Percentiles rank a stretch among this genome's conserved stretches.
These are phyloP conservation scores for Pulveroboletus ravenelii DNA, from an alignment of 768 basidiomycete species.

Conservation along the genomic window DNA sequence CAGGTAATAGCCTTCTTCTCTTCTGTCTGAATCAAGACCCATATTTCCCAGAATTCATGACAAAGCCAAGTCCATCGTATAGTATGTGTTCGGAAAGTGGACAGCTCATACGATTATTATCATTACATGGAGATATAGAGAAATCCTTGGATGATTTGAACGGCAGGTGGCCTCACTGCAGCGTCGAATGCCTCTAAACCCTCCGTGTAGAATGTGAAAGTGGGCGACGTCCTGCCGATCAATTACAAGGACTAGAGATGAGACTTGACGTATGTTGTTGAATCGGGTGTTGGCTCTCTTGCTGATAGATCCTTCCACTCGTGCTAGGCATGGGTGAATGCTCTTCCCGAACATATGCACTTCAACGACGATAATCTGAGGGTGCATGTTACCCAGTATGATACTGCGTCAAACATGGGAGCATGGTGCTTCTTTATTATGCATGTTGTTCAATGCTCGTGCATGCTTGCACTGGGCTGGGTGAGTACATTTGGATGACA, in stretches of 20 bases:
- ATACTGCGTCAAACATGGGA: slow-evolving; percentile 71
- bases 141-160: slow-evolving; percentile 46
- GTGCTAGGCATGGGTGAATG: slow-evolving; percentile 56
- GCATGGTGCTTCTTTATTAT: slow-evolving; percentile 80
- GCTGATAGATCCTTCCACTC: slow-evolving; percentile 8
- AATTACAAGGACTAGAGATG: slow-evolving; percentile 40
- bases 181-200: slow-evolving; percentile 23
- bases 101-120: slow-evolving; percentile 65
- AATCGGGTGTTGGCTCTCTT: background rate
- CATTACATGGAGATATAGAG: slow-evolving; percentile 61
- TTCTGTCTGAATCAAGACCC: background rate
- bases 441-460: slow-evolving; percentile 69
- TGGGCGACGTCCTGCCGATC: slow-evolving; percentile 29
- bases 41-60: slow-evolving; percentile 55
- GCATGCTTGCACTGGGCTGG: slow-evolving; percentile 56
- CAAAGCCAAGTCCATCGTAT: slow-evolving; percentile 56
- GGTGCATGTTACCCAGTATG: slow-evolving; percentile 72
- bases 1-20: slow-evolving; percentile 21
- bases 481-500: slow-evolving; percentile 38
- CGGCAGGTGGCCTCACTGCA: slow-evolving; percentile 33
- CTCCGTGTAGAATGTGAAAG: slow-evolving; percentile 21
- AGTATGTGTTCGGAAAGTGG: slow-evolving; percentile 56
- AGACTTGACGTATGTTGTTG: slow-evolving; percentile 34
- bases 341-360: slow-evolving; percentile 65
- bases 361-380: slow-evolving; percentile 67